These are phyloP conservation scores for Xylaria venustula DNA, from an alignment of 495 filamentous ascomycete species.

Conservation along the genomic window DNA sequence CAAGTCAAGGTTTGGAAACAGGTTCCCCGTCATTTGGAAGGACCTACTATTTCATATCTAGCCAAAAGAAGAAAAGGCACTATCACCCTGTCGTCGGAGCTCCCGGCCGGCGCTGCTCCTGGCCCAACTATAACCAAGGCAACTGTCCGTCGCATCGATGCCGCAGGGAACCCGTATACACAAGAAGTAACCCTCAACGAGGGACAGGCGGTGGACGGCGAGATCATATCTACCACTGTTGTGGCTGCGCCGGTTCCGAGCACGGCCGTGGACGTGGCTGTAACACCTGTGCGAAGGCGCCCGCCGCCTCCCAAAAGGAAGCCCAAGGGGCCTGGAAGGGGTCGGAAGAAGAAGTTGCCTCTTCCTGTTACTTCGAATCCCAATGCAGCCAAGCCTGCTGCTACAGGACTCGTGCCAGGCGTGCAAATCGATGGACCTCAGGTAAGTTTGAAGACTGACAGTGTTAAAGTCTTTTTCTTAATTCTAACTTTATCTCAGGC, in stretches of 20 bases:
- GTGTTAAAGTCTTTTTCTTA: neutral
- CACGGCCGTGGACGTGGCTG: constrained; percentile 23
- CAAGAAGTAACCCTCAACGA: constrained; percentile 79
- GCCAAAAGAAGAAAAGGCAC: constrained; percentile 82
- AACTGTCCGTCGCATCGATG: constrained; percentile 73
- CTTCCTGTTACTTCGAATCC: constrained; percentile 39
- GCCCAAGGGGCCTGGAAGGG: constrained; percentile 64
- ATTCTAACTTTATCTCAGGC: constrained; percentile 25
- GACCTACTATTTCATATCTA: constrained; percentile 72
- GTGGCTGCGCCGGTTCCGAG: constrained; percentile 36
- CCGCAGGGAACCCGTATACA: constrained; percentile 73
- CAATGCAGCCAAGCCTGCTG: constrained; percentile 33
- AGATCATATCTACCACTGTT: constrained; percentile 62
- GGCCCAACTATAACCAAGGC: constrained; percentile 63
- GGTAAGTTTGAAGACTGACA: constrained; percentile 1
- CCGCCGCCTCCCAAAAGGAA: constrained; percentile 77
- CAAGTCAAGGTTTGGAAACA: constrained; percentile 74
- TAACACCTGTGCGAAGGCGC: constrained; percentile 51
- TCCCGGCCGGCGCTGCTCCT: constrained; percentile 38
- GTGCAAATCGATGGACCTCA: constrained; percentile 18
- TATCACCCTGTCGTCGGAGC: constrained; percentile 44
- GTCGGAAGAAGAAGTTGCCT: constrained; percentile 61
- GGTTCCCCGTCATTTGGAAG: constrained; percentile 73
- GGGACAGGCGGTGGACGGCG: constrained; percentile 77
- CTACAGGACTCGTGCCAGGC: constrained; percentile 25